These are phyloP conservation scores for Cryoendolithus antarcticus DNA, from an alignment of 2,329 filamentous ascomycete genomes.

Conservation along the genomic window DNA sequence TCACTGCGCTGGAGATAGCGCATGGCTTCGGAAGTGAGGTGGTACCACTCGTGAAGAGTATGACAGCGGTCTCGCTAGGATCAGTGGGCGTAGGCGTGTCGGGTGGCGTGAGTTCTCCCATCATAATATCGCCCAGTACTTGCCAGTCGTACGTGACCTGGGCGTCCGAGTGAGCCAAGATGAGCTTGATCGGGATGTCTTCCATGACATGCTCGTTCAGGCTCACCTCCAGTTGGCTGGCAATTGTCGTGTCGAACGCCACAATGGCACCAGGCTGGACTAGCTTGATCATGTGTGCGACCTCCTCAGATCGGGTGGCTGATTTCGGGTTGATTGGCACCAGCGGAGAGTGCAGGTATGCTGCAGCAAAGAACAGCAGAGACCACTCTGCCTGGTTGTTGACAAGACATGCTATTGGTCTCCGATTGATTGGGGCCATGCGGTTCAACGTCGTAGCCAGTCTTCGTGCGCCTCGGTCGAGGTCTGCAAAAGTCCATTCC, in stretches of 20 bases:
- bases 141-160: constrained; percentile 12
- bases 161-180: constrained; percentile 11
- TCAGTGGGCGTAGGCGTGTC: constrained; percentile 19
- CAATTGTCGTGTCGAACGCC: constrained; percentile 15
- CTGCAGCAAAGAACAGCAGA: constrained; percentile 21
- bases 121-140: constrained; percentile 18
- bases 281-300: constrained; percentile 21
- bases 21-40: constrained; percentile 37
- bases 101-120: constrained; percentile 19
- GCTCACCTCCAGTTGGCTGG: constrained; percentile 17
- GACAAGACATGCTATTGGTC: constrained; percentile 20
- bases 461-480: constrained; percentile 20
- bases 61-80: constrained; percentile 23
- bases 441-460: constrained; percentile 19
- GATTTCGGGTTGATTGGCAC: constrained; percentile 22
- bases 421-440: constrained; percentile 18
- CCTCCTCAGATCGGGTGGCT: constrained; percentile 17
- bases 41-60: constrained; percentile 41
- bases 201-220: constrained; percentile 14
- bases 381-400: constrained; percentile 24
- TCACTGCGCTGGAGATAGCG: constrained; percentile 26
- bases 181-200: constrained; percentile 15
- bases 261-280: constrained; percentile 18
- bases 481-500: constrained; percentile 21
- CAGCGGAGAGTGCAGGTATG: constrained; percentile 21